Evolutionary conservation across 495 filamentous ascomycete species (phyloP), one percentile per base, ranked within the genome.

Genomic region (Aspergillus nanangensis): DNA sequence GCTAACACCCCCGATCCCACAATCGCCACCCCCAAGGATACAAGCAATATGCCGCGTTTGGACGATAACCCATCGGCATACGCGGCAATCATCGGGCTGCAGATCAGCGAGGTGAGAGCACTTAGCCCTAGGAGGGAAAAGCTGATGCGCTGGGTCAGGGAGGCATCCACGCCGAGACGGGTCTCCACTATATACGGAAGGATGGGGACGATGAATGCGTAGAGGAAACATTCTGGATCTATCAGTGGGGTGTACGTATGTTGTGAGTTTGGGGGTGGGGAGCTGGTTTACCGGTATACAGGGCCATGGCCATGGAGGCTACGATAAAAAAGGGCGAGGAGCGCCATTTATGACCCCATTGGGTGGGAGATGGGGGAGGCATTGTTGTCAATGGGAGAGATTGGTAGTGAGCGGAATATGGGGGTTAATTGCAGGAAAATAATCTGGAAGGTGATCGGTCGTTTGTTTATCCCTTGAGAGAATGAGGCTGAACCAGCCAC

Each of bases 211-310:
- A 63, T 32, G 22, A 62, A 65, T 7, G 52, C 46, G 32, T 58
- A 65, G 1, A 65, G 55, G 20, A 61, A 62, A 13, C 48, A 51
- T 19, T 65, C 58, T 62, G 20, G n/a, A n/a, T n/a, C n/a, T 36
- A 3, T 1, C 15, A 9, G 32, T 4, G n/a, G 5, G 15, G 41
- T 36, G 20, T 41, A 18, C 31, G 22, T 10, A 25, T 23, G 14
- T 11, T 10, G 7, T 27, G 20, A 17, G 3, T 21, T 21, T 14
- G 34, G 42, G 8, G 33, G 35, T n/a, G 34, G 7, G 14, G 27
- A 35, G 17, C 17, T 24, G 14, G 1, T 27, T 18, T 49, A 58
- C 55, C 55, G 7, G 49, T 53, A 18, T 57, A 53, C 18, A 61
- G 20, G 31, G 57, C 55, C 37, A 61, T 52, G 18, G 52, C 56